Evolutionary conservation across 106 monocot genomes (phyloP), one percentile per base, ranked within the genome.

Genomic region (Gastrodia elata): DNA sequence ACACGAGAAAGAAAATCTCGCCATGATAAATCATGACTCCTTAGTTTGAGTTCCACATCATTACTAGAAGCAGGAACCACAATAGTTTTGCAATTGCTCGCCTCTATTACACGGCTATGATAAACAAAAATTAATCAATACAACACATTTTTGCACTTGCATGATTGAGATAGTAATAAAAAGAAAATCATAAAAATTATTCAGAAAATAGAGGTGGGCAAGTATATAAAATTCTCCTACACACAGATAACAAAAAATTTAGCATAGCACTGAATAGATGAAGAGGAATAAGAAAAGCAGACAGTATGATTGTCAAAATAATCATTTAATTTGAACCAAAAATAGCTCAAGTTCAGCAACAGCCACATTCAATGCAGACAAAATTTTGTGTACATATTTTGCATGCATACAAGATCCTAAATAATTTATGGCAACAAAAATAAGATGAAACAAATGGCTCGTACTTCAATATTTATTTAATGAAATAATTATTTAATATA

Each of bases 11-110:
- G 77, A 75, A 96, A 90, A 57, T 85, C 80, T 59, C 79, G 76
- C 92, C 96, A 96, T 33, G 96, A 92, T 27, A 90, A 24, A 78
- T 96, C 96, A 73, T 84, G 75, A 28, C 59, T 81, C 71, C 96
- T 87, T 64, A 96, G 76, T 74, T 77, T 34, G 58, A 96, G 40
- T 75, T 75, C 79, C 16, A 92, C 65, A 56, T 75, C 81, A 41
- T 71, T 78, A 32, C 92, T 87, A 5, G 28, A 72, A 28, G 77
- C 83, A 73, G 96, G 92, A 81, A 96, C 73, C 24, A 96, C 96
- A 80, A 96, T 84, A 78, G 87, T 86, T 70, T 80, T 87, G 64
- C 86, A 90, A 57, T 71, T 35, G 38, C 76, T 85, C 65, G 76
- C 89, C 73, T 83, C 85, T 57, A 78, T 65, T 64, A 95, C 89